Evolutionary conservation across 257 asterid species (phyloP).

Genomic region (Vinca minor): DNA sequence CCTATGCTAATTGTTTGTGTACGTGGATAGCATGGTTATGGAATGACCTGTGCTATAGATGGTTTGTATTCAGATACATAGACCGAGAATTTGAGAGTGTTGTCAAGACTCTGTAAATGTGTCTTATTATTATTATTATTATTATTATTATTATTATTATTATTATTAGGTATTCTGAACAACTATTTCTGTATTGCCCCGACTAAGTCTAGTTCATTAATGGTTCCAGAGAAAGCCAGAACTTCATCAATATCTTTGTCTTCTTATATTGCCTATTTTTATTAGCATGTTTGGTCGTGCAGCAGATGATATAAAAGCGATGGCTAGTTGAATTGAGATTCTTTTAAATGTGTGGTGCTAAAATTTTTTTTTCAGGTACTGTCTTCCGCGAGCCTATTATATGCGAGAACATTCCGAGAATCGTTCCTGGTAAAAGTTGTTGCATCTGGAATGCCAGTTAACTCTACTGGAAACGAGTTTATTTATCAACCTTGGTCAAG

Average conservation of each 20-base stretch:
- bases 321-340: background rate
- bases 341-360: background rate
- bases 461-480: constrained; percentile 8
- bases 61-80: background rate
- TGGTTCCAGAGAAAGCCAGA: background rate
- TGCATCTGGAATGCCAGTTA: constrained; percentile 14
- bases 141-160: background rate
- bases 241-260: background rate
- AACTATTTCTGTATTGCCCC: background rate
- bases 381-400: constrained; percentile 90
- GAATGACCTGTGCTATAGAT: background rate
- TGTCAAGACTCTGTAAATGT: background rate
- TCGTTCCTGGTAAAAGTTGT: constrained; percentile 60
- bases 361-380: constrained; percentile 46
- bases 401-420: constrained; percentile 72
- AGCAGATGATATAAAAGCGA: background rate
- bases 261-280: background rate
- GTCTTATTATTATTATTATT: background rate
- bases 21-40: background rate
- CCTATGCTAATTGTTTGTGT: background rate
- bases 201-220: background rate
- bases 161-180: background rate
- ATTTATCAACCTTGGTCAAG: constrained; percentile 4
- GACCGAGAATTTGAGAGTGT: background rate
- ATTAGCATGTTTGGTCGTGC: background rate